Percentiles rank a stretch among this genome's conserved stretches.
Evolutionary conservation across 805 yeast species (phyloP).

Genomic region (Lachancea dasiensis): DNA sequence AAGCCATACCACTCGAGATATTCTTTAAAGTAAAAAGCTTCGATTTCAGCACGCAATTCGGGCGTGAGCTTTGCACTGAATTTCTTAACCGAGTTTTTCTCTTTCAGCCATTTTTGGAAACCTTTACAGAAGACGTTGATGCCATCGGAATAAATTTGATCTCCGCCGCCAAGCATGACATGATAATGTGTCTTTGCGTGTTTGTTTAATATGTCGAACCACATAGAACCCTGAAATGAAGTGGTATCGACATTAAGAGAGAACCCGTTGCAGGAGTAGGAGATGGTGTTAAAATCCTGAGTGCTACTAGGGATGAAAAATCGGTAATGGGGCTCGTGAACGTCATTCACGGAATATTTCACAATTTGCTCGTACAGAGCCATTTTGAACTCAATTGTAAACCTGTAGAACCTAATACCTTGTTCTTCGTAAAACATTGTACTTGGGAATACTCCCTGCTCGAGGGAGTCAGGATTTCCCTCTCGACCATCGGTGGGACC

Average conservation of each 20-base stretch:
- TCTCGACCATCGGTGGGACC: constrained; percentile 28
- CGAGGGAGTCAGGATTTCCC: constrained; percentile 5
- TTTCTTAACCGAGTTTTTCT: constrained; percentile 45
- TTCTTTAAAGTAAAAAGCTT: constrained; percentile 61
- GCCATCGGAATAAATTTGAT: constrained; percentile 85
- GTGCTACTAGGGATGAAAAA: constrained; percentile 61
- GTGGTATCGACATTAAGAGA: constrained; percentile 65
- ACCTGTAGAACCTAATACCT: constrained; percentile 62
- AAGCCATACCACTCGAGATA: constrained; percentile 86
- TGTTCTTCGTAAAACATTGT: constrained; percentile 38
- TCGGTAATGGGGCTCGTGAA: constrained; percentile 41
- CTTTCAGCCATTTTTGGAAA: constrained; percentile 58
- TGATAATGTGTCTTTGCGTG: constrained; percentile 68
- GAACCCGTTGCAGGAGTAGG: constrained; percentile 89
- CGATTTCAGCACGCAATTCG: constrained; percentile 49
- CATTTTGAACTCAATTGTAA: constrained; percentile 46
- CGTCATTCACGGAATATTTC: constrained; percentile 52
- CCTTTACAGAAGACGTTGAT: constrained; percentile 52
- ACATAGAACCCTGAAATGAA: constrained; percentile 65
- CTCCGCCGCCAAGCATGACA: constrained; percentile 98
- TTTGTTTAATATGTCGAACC: constrained; percentile 76
- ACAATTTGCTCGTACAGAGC: constrained; percentile 51
- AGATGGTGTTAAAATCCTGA: constrained; percentile 74
- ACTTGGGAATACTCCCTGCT: constrained; percentile 43
- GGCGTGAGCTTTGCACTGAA: constrained; percentile 39